Evolutionary conservation across 495 filamentous ascomycete genomes (phyloP), one percentile per base, ranked within the genome.

Genomic region (Clavariopsis aquatica): DNA sequence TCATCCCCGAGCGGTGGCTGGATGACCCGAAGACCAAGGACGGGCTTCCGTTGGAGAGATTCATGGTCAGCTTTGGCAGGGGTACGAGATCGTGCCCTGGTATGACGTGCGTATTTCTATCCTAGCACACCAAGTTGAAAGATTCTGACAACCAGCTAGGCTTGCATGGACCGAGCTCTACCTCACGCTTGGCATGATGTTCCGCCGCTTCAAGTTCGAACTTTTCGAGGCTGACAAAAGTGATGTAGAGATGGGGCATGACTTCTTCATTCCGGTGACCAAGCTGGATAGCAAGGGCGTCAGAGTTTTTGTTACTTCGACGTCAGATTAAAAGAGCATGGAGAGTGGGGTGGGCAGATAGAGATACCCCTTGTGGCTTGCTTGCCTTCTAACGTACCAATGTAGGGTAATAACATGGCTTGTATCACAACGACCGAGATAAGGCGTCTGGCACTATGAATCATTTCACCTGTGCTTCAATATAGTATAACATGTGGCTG

Each of bases 121-220:
- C 22, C 9, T 5, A n/a, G n/a, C 29, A 0, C 46, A n/a, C 23
- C 43, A 17, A 27, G 22, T 26, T 49, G 22, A 12, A 12, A 36
- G 26, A 2, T 34, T 17, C 10, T 23, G 22, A 23, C 4, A 38
- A 17, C 19, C 31, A 5, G 12, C 12, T 51, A 62, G 57, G 24
- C 69, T 72, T 15, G 71, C 71, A 1, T 72, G 61, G 56, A 52
- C 49, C 17, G 71, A 73, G 43, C 60, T 73, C 7, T 66, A 65
- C 41, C 26, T 73, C 2, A 62, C 62, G 15, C 52, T 72, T 22
- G 69, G 71, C 34, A 65, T 57, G 23, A 53, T 73, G 41, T 70
- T 73, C 56, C 49, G 70, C 1, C 27, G 66, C 4, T 73, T 68
- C 58, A 60, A 56, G 27, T 66, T 69, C 28, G 67, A 69, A 43